Evolutionary conservation across 140 eudicot genomes (phyloP).

Genomic region (Flaveria floridana): DNA sequence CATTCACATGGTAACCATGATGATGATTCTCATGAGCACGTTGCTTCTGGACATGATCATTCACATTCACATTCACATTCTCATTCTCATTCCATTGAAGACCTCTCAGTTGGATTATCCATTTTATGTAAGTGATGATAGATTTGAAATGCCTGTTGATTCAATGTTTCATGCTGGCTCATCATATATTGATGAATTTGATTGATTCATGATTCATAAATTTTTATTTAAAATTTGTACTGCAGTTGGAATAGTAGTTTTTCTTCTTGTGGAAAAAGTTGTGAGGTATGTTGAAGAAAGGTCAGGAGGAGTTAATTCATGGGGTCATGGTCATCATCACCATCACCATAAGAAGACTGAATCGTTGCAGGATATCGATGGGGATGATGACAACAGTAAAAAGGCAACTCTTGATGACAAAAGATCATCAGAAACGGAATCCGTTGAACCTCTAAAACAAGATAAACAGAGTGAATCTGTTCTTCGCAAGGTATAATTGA

Average conservation of each 20-base stretch:
- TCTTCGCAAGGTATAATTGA: conserved; percentile 62
- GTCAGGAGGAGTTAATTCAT: conserved; percentile 56
- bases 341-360: conserved; percentile 65
- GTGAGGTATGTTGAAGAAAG: conserved; percentile 85
- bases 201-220: background rate
- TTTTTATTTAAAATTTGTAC: conserved; percentile 20
- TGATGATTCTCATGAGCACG: conserved; percentile 46
- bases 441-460: conserved; percentile 33
- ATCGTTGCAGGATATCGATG: conserved; percentile 43
- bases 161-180: background rate
- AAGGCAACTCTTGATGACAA: conserved; percentile 30
- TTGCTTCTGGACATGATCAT: conserved; percentile 45
- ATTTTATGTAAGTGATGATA: conserved; percentile 56
- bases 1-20: conserved; percentile 64
- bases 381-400: conserved; percentile 36
- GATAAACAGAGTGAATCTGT: conserved; percentile 37
- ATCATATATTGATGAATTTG: background rate
- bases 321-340: conserved; percentile 74
- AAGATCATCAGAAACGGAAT: conserved; percentile 32
- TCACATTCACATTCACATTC: conserved; percentile 52
- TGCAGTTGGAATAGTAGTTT: conserved; percentile 87
- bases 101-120: conserved; percentile 82
- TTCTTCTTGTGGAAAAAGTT: conserved; percentile 84
- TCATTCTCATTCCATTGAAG: conserved; percentile 81
- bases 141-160: conserved; percentile 16